Conservation (phyloP, 768 basidiomycete species). For the Boletus huronensis region DNA sequence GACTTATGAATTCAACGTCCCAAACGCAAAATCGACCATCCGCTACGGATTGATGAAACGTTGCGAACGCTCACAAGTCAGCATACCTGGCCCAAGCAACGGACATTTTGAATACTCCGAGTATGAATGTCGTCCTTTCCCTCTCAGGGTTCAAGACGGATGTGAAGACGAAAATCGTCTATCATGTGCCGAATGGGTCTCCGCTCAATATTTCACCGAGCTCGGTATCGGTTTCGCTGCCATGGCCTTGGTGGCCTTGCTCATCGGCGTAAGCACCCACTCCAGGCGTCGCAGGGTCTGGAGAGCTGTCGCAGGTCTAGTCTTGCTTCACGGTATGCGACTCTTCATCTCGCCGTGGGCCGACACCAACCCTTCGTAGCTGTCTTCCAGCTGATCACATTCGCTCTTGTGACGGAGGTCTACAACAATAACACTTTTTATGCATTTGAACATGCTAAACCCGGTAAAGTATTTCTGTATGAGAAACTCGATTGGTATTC, state of each 20-base stretch:
- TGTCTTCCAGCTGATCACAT: conserved; percentile 57
- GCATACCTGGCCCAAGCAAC: conserved; percentile 44
- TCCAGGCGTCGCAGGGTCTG: conserved; percentile 73
- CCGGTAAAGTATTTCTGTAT: conserved; percentile 43
- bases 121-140: conserved; percentile 65
- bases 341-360: background rate
- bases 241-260: conserved; percentile 52
- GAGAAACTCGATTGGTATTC: background rate
- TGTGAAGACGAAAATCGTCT: conserved; percentile 51
- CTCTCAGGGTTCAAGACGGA: conserved; percentile 44
- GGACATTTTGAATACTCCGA: conserved; percentile 48
- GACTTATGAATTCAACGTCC: conserved; percentile 35
- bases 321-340: conserved; percentile 54
- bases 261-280: conserved; percentile 69
- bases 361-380: conserved; percentile 34
- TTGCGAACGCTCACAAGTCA: conserved; percentile 51
- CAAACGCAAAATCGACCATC: conserved; percentile 46
- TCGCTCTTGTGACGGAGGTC: conserved; percentile 60
- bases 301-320: conserved; percentile 65
- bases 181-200: conserved; percentile 69
- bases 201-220: conserved; percentile 64
- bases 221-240: conserved; percentile 62
- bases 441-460: conserved; percentile 54
- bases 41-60: conserved; percentile 57
- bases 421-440: conserved; percentile 46